Percentiles rank a stretch among this genome's conserved stretches.
Conservation (phyloP, 371 early-diverging fungal species). For the Umbelopsis sp. region DNA sequence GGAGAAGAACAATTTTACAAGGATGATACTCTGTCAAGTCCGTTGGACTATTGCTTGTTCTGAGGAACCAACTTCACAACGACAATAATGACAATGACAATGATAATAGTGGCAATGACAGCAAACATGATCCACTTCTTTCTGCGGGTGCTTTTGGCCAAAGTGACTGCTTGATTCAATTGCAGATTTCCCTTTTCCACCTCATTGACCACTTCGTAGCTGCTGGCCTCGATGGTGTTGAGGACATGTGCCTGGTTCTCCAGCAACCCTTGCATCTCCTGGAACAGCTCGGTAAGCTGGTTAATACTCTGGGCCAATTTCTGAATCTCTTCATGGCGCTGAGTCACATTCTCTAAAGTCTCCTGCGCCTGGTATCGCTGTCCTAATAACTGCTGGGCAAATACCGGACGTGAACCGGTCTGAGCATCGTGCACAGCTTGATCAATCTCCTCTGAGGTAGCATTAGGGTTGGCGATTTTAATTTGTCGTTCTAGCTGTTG, state of each 20-base stretch:
- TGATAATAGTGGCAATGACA: conserved; percentile 45
- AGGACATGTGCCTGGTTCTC: conserved; percentile 47
- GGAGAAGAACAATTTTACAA: too few relatives aligned
- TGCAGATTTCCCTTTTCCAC: conserved; percentile 42
- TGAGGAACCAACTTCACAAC: conserved; percentile 31
- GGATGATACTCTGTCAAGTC: too few relatives aligned
- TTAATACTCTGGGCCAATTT: conserved; percentile 49
- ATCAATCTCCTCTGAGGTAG: conserved; percentile 50
- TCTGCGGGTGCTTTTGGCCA: conserved; percentile 42
- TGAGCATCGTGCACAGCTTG: conserved; percentile 48
- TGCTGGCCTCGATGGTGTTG: conserved; percentile 42
- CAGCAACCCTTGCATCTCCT: conserved; percentile 51
- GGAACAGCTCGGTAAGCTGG: conserved; percentile 44
- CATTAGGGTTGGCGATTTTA: conserved; percentile 51
- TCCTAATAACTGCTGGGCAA: conserved; percentile 51
- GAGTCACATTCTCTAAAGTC: conserved; percentile 51
- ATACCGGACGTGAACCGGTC: conserved; percentile 46
- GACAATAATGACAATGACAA: conserved; percentile 47
- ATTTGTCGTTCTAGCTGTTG: conserved; percentile 51
- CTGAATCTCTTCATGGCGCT: conserved; percentile 54
- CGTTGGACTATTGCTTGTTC: not conserved
- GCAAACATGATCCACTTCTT: conserved; percentile 58
- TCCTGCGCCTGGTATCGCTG: conserved; percentile 48
- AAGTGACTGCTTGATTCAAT: conserved; percentile 35
- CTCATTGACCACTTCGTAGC: conserved; percentile 36